Percentiles rank a stretch among this genome's conserved stretches.
Evolutionary conservation across 2,329 filamentous ascomycete species (phyloP).

Genomic region (Colletotrichum sp.): DNA sequence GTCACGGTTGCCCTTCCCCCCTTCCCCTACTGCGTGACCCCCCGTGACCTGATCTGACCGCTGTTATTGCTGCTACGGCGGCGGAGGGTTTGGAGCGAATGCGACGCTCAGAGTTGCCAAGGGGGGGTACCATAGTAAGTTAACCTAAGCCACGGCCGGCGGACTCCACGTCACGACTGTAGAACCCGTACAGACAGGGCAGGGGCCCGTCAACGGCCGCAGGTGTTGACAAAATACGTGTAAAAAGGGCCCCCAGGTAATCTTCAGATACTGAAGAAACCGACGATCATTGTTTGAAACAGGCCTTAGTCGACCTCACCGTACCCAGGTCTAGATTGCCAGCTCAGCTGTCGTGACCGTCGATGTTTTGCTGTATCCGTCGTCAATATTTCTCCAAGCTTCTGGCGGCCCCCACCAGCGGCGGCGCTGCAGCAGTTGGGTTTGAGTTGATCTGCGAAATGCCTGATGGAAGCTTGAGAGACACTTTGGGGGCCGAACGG

Average conservation of each 20-base stretch:
- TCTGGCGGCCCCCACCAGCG: not conserved
- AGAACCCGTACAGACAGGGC: not conserved
- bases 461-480: not conserved
- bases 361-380: not conserved
- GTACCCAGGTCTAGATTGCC: not conserved
- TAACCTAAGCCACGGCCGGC: not conserved
- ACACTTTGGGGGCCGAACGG: not conserved
- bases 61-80: not conserved
- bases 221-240: not conserved
- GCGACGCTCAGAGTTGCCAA: slow-evolving; percentile 16
- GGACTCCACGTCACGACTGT: not conserved
- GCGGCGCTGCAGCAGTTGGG: not conserved
- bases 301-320: not conserved
- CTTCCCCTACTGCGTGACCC: not conserved
- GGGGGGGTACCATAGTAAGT: not conserved
- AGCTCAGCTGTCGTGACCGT: not conserved
- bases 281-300: not conserved
- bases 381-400: slow-evolving; percentile 7
- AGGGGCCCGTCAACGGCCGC: not conserved
- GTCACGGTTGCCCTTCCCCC: not conserved
- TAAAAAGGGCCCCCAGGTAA: not conserved
- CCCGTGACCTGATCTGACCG: not conserved
- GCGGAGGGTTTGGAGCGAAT: slow-evolving; percentile 4
- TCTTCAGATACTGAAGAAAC: not conserved
- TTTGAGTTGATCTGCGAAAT: not conserved